These are phyloP conservation scores for Lasiosphaeria miniovina DNA, from an alignment of 495 filamentous ascomycete genomes.

Conservation along the genomic window DNA sequence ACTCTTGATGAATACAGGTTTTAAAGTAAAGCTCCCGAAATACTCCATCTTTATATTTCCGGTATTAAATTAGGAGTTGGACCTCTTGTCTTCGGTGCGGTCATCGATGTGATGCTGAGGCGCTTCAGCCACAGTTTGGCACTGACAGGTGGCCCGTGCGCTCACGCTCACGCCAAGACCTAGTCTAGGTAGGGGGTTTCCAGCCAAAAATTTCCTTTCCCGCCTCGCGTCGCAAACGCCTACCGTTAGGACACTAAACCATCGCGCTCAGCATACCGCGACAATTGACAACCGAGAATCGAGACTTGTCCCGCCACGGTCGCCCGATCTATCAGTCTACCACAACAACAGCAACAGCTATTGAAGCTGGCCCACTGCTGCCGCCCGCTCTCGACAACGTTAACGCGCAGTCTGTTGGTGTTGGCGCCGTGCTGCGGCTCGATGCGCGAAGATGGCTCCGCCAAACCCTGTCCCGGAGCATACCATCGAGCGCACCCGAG, in stretches of 20 bases:
- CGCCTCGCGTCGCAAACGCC: slow-evolving; percentile 20
- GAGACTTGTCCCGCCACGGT: neutral
- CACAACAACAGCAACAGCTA: neutral
- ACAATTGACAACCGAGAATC: neutral
- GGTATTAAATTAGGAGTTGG: neutral
- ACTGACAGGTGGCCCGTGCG: slow-evolving; percentile 9
- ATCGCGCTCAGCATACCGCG: slow-evolving; percentile 2
- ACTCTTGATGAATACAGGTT: too few relatives aligned
- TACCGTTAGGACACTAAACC: neutral
- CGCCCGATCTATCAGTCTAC: neutral
- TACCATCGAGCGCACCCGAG: slow-evolving; percentile 50
- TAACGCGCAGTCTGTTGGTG: neutral
- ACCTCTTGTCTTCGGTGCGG: neutral
- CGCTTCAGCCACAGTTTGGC: too few relatives aligned
- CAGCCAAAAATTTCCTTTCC: slow-evolving; percentile 18
- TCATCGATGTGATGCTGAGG: neutral
- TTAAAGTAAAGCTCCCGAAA: too few relatives aligned
- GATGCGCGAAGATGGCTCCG: slow-evolving; percentile 34
- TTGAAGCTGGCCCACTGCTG: neutral
- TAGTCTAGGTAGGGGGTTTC: neutral
- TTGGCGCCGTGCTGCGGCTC: slow-evolving; percentile 24
- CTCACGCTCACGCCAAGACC: slow-evolving; percentile 2
- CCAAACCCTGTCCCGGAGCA: slow-evolving; percentile 34
- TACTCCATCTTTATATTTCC: too few relatives aligned
- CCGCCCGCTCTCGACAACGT: neutral